Base-by-base conservation (phyloP, 2,329 filamentous ascomycete genomes). In the Penicillium digitatum region DNA sequence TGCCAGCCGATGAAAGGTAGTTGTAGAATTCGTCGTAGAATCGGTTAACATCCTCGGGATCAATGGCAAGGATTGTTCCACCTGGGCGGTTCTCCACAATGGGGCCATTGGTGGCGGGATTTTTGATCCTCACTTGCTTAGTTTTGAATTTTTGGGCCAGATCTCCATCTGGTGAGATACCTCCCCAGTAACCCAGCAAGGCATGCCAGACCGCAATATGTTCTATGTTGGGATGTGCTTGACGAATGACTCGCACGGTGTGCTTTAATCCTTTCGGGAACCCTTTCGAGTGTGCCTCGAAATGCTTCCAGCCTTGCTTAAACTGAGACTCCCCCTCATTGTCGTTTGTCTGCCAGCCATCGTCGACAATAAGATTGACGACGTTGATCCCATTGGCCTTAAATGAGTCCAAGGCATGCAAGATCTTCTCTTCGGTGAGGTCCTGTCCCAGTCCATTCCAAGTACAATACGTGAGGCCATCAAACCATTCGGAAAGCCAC, bases 121-220 rank as follows among this genome's bases (percentile, higher is more conserved):
- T 75, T 50, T 80, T 79, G 59, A 83, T 81, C 38, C 78, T 72
- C 2, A 87, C 80, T 48, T 78, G 69, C 32, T 79, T 78, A 0
- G 90, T 95, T 69, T 89, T 88, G 75, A 97, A 99, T 0, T 81
- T 81, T 60, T 86, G 78, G 0, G 88, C 88, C 46, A 99, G 83
- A 45, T 85, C 81, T 0, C 92, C 89, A 5, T 83, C 74, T 0
- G 88, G 86, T 0, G 89, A 84, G 11, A 99, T 85, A 0, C 92
- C 92, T 44, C 90, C 93, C 94, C 94, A 96, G 71, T 96, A 96
- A 2, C 92, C 87, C 22, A 84, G 68, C 0, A 97, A 79, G 0
- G 93, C 90, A 75, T 99, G 94, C 94, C 94, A 99, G 0, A 97
- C 93, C 11, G 89, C 90, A 48, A 97, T 82, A 64, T 96, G 88